These are phyloP conservation scores for Acanthamoeba royreba DNA, from an alignment of 208 protist genomes.

Conservation along the genomic window DNA sequence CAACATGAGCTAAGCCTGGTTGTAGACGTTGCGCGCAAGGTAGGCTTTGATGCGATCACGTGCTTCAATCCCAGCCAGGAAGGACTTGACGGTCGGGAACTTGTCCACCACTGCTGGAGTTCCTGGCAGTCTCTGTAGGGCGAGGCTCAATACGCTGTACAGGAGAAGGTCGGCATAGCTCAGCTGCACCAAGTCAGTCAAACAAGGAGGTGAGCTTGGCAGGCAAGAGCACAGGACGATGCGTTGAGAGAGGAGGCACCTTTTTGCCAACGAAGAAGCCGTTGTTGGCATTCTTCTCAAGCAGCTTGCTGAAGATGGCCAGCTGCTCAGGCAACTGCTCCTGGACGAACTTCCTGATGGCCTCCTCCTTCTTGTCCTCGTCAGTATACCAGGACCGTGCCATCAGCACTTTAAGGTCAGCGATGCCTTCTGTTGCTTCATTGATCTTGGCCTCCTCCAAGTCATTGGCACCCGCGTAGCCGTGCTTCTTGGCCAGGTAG, in stretches of 20 bases:
- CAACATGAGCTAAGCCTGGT: too few species aligned
- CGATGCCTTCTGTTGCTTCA: not conserved
- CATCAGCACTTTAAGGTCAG: not conserved
- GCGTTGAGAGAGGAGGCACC: too few species aligned
- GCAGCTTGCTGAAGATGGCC: not conserved
- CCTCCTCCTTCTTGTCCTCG: not conserved
- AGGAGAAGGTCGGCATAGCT: not conserved
- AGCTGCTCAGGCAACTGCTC: not conserved
- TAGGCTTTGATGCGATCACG: not conserved
- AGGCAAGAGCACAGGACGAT: too few species aligned
- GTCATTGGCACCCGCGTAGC: not conserved
- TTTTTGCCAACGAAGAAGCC: not conserved
- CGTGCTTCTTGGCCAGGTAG: conserved; percentile 14
- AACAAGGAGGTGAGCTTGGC: too few species aligned
- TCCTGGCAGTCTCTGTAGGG: not conserved
- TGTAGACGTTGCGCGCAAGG: not conserved
- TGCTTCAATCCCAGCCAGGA: not conserved
- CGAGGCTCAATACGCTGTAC: not conserved
- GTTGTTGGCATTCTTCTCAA: not conserved
- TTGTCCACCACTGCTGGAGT: not conserved
- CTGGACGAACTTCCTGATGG: not conserved
- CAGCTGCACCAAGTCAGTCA: too few species aligned
- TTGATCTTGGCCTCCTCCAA: not conserved
- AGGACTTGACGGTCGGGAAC: not conserved
- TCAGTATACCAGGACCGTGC: not conserved